Evolutionary conservation across 2,329 filamentous ascomycete species (phyloP).

Genomic region (Gremmenia infestans): DNA sequence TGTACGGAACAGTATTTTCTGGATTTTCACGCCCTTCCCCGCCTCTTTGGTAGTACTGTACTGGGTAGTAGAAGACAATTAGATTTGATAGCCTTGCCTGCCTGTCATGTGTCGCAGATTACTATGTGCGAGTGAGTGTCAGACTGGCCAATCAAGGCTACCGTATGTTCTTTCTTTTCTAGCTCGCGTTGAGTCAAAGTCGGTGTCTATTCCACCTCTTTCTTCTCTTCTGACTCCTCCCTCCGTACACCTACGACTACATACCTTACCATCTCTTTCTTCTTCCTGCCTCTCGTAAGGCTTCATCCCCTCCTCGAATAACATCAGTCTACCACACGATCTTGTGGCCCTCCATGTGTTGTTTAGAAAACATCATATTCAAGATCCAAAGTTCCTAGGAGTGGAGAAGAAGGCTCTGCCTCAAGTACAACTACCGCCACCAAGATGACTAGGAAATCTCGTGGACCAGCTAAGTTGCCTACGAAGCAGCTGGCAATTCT

Average conservation of each 20-base stretch:
- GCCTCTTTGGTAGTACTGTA: too few relatives aligned
- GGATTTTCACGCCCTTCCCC: too few relatives aligned
- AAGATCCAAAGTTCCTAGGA: not conserved
- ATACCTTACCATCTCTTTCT: too few relatives aligned
- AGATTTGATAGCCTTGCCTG: too few relatives aligned
- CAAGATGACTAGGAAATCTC: slow-evolving; percentile 26
- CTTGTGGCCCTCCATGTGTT: slow-evolving; percentile 17
- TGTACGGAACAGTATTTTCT: too few relatives aligned
- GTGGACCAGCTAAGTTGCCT: slow-evolving; percentile 57
- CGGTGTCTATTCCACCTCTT: not conserved
- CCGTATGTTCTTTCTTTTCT: not conserved
- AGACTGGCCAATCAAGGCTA: not conserved
- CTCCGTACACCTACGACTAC: not conserved
- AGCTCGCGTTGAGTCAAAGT: not conserved
- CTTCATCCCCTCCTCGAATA: too few relatives aligned
- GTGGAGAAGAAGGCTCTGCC: slow-evolving; percentile 12
- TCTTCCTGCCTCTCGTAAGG: too few relatives aligned
- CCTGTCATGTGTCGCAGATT: too few relatives aligned
- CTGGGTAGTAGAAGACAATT: too few relatives aligned
- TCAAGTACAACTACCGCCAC: not conserved
- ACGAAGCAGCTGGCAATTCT: slow-evolving; percentile 73
- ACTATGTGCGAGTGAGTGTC: too few relatives aligned
- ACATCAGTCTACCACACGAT: not conserved
- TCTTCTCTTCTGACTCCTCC: not conserved
- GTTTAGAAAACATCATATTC: not conserved